Conservation (phyloP, 2,329 filamentous ascomycete genomes). For the Colletotrichum australisinense region DNA sequence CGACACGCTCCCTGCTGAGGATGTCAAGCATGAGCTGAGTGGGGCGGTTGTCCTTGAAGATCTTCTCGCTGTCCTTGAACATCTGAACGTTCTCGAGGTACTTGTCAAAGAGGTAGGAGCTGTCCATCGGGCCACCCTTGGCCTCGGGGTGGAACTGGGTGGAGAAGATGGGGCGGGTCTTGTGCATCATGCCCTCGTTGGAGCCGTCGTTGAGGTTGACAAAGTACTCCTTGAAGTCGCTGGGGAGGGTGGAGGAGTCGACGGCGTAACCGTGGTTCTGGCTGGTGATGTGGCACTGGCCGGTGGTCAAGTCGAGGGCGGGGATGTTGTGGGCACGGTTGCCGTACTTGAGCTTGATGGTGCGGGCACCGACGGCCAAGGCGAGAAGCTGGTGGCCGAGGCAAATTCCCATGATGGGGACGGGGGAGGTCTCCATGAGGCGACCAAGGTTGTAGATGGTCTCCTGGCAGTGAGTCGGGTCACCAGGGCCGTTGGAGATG, state of each 20-base stretch:
- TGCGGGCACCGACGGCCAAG: conserved; percentile 86
- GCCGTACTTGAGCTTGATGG: conserved; percentile 98
- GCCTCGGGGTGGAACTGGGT: conserved; percentile 99
- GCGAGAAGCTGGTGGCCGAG: conserved; percentile 96
- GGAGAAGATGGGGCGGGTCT: conserved; percentile 94
- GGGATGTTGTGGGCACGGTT: conserved; percentile 99
- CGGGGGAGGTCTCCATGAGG: conserved; percentile 89
- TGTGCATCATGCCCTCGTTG: conserved; percentile 98
- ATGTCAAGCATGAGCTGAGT: conserved; percentile 90
- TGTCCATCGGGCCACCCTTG: conserved; percentile 96
- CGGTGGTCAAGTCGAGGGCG: conserved; percentile 91
- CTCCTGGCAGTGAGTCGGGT: conserved; percentile 95
- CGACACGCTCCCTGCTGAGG: conserved; percentile 93
- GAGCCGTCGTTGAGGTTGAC: conserved; percentile 97
- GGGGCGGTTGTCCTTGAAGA: conserved; percentile 88
- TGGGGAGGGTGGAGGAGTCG: conserved; percentile 82
- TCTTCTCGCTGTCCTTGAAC: conserved; percentile 86
- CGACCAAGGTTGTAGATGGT: conserved; percentile 93
- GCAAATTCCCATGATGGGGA: conserved; percentile 98
- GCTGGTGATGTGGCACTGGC: conserved; percentile 97
- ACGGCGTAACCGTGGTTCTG: conserved; percentile 99
- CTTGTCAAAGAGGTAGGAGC: conserved; percentile 94
- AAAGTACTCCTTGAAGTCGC: conserved; percentile 97
- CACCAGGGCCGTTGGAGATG: conserved; percentile 98
- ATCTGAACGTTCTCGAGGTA: conserved; percentile 90